Base-by-base conservation (phyloP, 108 stramenopile genomes). In the Cyclotella cryptica region DNA sequence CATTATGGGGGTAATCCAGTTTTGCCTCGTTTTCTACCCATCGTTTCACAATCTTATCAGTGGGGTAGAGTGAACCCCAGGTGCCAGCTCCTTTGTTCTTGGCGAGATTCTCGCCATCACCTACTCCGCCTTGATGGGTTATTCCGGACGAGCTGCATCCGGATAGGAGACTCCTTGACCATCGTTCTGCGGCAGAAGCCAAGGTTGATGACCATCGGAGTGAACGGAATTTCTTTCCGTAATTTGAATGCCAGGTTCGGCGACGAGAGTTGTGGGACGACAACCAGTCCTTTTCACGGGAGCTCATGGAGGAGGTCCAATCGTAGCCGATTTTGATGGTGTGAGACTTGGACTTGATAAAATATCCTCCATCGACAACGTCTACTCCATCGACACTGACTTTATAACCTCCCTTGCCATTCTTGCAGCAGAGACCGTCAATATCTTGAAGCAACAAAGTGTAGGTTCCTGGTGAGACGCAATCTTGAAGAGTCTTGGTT, bases 281-380 rank as follows among this genome's bases (percentile, higher is more conserved):
- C 24, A 80, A 54, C 79, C 79, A 80, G 28, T 80, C 79, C 39
- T 73, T 65, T 24, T 62, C 77, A 3, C 77, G 69, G 6, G 61
- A 42, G 52, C 24, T 52, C 77, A 78, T 78, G 47, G 9, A 18
- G 14, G 77, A 68, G 22, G 53, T 22, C 58, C 52, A 69, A 40
- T 78, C 53, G 40, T 51, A 64, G 0, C 77, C 77, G 3, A 78
- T 51, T 30, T 70, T 62, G 51, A 78, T 53, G 24, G 49, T 64
- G 62, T 78, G 62, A 3, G 40, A 10, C 67, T 70, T 78, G 24
- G 68, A 70, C 28, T 66, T 54, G 9, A 70, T 15, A 51, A 78
- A 78, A 62, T 53, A 78, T 3, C 62, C 68, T 0, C 77, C 77
- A 29, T 63, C 45, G 0, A 78, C 51, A n/a, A 78, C 30, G n/a